Conservation (phyloP, 2,329 filamentous ascomycete species). For the Phoma herbarum region DNA sequence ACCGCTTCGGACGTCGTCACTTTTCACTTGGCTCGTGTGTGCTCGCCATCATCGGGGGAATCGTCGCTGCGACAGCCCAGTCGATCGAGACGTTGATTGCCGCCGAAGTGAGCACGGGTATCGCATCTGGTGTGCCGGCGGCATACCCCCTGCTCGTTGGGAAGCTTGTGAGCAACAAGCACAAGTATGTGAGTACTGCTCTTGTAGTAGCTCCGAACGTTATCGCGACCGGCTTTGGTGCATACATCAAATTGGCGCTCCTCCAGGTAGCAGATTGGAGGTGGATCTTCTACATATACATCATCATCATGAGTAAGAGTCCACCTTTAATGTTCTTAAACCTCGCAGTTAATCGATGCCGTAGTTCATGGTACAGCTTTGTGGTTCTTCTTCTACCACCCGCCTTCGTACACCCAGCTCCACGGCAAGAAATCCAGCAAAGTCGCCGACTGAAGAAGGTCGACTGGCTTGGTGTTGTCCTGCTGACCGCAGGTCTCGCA, state of each 20-base stretch:
- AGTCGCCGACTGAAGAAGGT: constrained; percentile 39
- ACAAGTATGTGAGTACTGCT: constrained; percentile 32
- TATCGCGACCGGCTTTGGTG: constrained; percentile 53
- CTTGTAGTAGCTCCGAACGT: constrained; percentile 29
- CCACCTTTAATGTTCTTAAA: background rate
- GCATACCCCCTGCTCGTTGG: constrained; percentile 28
- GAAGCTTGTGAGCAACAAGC: constrained; percentile 43
- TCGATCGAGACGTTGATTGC: constrained; percentile 36
- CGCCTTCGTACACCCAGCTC: constrained; percentile 53
- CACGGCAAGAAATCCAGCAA: constrained; percentile 40
- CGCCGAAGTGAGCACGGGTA: constrained; percentile 32
- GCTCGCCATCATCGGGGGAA: constrained; percentile 28
- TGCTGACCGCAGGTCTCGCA: constrained; percentile 54
- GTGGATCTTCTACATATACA: constrained; percentile 60
- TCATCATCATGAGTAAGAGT: constrained; percentile 50
- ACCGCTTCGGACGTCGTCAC: constrained; percentile 23
- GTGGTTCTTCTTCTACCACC: constrained; percentile 59
- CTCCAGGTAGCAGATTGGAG: constrained; percentile 52
- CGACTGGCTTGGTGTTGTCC: constrained; percentile 56
- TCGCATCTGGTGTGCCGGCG: constrained; percentile 28
- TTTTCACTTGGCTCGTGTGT: constrained; percentile 21
- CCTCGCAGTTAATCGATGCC: no score
- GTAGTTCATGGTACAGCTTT: constrained; percentile 50
- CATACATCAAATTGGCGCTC: constrained; percentile 56
- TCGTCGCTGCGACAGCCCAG: constrained; percentile 36